A percentile compares a stretch with the other conserved stretches of the same genome.
phyloP scores from a whole-genome alignment of 148 eudicot genomes.

The Polygonum maritimum region DNA sequence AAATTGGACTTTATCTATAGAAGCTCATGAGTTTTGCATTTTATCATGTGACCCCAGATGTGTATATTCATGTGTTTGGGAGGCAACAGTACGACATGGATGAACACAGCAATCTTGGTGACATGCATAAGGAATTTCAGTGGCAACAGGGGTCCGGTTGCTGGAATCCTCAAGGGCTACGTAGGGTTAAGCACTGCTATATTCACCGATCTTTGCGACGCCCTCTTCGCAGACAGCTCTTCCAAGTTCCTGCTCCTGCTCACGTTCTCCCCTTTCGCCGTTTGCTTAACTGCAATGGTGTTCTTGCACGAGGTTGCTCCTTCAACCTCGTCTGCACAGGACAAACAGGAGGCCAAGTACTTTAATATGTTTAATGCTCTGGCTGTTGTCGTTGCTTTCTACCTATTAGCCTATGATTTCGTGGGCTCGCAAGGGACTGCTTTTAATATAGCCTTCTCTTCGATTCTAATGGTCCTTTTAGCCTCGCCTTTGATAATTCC shows the following conservation, averaged over 20 bases:
- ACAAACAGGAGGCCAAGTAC: constrained; percentile 29
- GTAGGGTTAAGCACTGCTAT: constrained; percentile 56
- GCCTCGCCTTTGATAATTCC: constrained; percentile 55
- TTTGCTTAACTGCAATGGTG: constrained; percentile 53
- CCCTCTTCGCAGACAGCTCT: constrained; percentile 48
- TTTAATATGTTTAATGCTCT: constrained; percentile 36
- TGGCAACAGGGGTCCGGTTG: constrained; percentile 41
- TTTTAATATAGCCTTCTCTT: constrained; percentile 27
- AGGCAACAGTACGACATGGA: constrained; percentile 66
- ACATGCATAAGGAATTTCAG: constrained; percentile 58
- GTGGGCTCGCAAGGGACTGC: constrained; percentile 32
- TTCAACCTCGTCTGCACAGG: constrained; percentile 31
- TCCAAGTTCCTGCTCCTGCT: constrained; percentile 56
- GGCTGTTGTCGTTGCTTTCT: constrained; percentile 54
- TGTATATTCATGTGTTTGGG: constrained; percentile 32
- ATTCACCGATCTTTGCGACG: constrained; percentile 48
- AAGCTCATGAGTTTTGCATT: background rate
- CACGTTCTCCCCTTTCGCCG: constrained; percentile 36
- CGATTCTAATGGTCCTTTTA: constrained; percentile 35
- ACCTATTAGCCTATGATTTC: constrained; percentile 43
- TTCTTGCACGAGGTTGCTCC: constrained; percentile 60
- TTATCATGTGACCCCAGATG: constrained; percentile 13
- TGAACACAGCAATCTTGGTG: constrained; percentile 58
- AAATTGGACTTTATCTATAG: too few relatives aligned
- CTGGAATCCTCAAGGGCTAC: constrained; percentile 58